phyloP scores from a whole-genome alignment of 345 rosid genomes.

The Odontarrhena argentea region DNA sequence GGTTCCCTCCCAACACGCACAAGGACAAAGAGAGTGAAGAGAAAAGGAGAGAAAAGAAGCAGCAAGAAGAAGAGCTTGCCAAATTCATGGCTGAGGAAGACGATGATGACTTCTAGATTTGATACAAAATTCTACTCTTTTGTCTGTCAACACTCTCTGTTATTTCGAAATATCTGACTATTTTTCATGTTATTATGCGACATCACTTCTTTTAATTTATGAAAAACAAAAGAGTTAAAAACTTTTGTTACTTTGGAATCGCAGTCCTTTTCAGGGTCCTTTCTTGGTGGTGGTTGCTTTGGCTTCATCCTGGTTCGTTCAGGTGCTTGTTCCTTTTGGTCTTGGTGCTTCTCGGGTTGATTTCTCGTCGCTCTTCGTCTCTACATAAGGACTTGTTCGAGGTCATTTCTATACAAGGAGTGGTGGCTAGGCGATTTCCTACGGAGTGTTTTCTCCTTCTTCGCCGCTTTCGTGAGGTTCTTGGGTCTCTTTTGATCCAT shows the following conservation, averaged over 20 bases:
- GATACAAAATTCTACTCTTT: not conserved
- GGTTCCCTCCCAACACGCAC: slow-evolving; percentile 73
- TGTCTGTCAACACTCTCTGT: not conserved
- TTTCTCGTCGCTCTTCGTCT: too few species aligned
- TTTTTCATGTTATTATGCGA: not conserved
- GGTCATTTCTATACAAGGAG: too few species aligned
- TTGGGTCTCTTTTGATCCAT: too few species aligned
- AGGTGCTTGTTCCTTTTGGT: too few species aligned
- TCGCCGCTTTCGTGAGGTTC: too few species aligned
- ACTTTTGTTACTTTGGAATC: not conserved
- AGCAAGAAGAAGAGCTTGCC: slow-evolving; percentile 87
- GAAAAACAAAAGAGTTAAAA: not conserved
- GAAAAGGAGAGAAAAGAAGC: slow-evolving; percentile 81
- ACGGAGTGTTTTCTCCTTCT: too few species aligned
- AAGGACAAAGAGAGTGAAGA: slow-evolving; percentile 84
- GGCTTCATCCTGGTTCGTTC: too few species aligned
- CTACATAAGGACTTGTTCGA: too few species aligned
- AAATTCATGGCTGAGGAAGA: slow-evolving; percentile 91
- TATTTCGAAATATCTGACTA: not conserved
- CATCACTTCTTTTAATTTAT: slow-evolving; percentile 1
- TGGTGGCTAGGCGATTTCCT: too few species aligned
- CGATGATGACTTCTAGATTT: slow-evolving; percentile 69
- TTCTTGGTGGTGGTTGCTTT: too few species aligned
- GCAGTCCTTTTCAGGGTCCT: too few species aligned
- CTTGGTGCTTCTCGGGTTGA: too few species aligned